Percentiles rank a stretch among this genome's conserved stretches.
phyloP scores from a whole-genome alignment of 805 yeast species.

The Brettanomyces custersianus region DNA sequence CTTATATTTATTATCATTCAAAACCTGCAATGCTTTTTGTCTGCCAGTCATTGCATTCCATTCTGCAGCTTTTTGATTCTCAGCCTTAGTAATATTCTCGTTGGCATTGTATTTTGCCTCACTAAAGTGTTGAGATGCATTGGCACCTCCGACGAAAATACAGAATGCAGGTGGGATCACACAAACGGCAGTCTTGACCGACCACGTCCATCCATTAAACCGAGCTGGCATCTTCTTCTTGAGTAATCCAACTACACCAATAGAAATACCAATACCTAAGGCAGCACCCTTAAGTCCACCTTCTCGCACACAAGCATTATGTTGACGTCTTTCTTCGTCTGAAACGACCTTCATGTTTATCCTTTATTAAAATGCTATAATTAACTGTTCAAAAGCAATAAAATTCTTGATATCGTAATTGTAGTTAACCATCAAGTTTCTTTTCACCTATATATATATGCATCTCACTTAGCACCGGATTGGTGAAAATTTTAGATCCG shows the following conservation, averaged over 20 bases:
- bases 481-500: too few relatives aligned
- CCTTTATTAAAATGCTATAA: neutral
- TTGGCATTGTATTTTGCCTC: neutral
- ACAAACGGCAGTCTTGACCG: conserved; percentile 54
- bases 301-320: conserved; percentile 4
- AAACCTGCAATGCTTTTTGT: conserved; percentile 42
- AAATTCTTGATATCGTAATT: too few relatives aligned
- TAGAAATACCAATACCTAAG: conserved; percentile 48
- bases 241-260: conserved; percentile 44
- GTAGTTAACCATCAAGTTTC: too few relatives aligned
- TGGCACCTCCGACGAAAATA: neutral
- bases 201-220: conserved; percentile 27
- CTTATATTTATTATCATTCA: conserved; percentile 52
- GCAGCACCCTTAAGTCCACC: conserved; percentile 16
- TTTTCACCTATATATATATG: too few relatives aligned
- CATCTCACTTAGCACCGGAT: too few relatives aligned
- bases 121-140: conserved; percentile 1
- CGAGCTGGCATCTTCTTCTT: conserved; percentile 34
- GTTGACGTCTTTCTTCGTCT: conserved; percentile 15
- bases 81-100: neutral
- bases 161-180: conserved; percentile 11
- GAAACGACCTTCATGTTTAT: conserved; percentile 12
- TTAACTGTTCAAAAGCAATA: too few relatives aligned
- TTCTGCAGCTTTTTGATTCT: conserved; percentile 28
- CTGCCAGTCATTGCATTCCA: conserved; percentile 41